These are phyloP conservation scores for Pestalotiopsis sp. DNA, from an alignment of 2,329 filamentous ascomycete genomes.

Conservation along the genomic window DNA sequence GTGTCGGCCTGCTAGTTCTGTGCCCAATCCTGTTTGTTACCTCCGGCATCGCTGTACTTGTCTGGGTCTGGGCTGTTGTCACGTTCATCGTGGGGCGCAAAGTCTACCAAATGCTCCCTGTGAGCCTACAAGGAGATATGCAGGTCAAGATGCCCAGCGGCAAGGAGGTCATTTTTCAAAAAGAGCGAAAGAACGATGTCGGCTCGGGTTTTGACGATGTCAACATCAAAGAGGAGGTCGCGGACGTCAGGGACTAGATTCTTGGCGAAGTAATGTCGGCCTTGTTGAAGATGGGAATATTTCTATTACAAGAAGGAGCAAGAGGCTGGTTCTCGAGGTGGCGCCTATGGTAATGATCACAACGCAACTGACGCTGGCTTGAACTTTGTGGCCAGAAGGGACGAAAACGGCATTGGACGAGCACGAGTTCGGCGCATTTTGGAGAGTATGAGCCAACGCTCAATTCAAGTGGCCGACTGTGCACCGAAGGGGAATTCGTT, in stretches of 20 bases:
- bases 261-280: slow-evolving; percentile 23
- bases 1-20: slow-evolving; percentile 66
- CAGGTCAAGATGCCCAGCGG: slow-evolving; percentile 14
- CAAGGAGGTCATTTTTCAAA: slow-evolving; percentile 26
- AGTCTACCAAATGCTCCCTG: slow-evolving; percentile 36
- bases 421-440: not conserved
- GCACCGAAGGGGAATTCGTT: too few relatives aligned
- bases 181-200: slow-evolving; percentile 5
- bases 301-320: slow-evolving; percentile 18
- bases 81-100: slow-evolving; percentile 54
- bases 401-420: not conserved
- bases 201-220: slow-evolving; percentile 12
- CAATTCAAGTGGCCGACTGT: not conserved
- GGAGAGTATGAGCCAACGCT: not conserved
- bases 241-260: slow-evolving; percentile 29
- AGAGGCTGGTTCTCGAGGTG: slow-evolving; percentile 11
- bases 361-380: too few relatives aligned
- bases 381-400: not conserved
- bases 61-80: slow-evolving; percentile 68
- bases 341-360: slow-evolving; percentile 3
- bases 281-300: slow-evolving; percentile 20
- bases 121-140: slow-evolving; percentile 16
- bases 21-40: slow-evolving; percentile 69
- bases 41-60: slow-evolving; percentile 58
- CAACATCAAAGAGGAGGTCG: slow-evolving; percentile 23